phyloP scores from a whole-genome alignment of 2,329 filamentous ascomycete genomes.

The Microcyclospora tardicrescens region DNA sequence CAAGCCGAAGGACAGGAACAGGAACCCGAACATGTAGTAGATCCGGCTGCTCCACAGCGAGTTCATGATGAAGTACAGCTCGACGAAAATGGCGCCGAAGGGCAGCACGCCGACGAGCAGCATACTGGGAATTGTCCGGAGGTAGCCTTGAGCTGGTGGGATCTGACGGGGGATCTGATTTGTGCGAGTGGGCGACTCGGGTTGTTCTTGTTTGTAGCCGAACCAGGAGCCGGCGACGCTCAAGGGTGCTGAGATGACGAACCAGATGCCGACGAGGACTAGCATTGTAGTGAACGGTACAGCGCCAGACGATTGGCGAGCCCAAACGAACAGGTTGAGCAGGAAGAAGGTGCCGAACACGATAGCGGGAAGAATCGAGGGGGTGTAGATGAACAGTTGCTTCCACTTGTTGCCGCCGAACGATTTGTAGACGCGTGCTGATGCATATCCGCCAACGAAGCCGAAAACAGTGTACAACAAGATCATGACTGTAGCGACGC shows the following conservation, averaged over 20 bases:
- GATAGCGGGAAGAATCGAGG: constrained; percentile 69
- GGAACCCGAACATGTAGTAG: constrained; percentile 99
- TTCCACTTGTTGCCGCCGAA: constrained; percentile 92
- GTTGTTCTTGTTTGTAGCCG: constrained; percentile 59
- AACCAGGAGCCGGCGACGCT: constrained; percentile 86
- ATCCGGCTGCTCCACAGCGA: constrained; percentile 98
- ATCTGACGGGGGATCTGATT: constrained; percentile 98
- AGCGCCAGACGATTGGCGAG: constrained; percentile 78
- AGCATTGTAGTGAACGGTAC: constrained; percentile 97
- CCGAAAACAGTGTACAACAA: constrained; percentile 87
- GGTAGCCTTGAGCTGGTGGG: constrained; percentile 68
- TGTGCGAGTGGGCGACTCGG: constrained; percentile 74
- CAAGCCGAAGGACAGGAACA: constrained; percentile 92
- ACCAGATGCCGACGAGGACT: constrained; percentile 87
- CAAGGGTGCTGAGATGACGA: constrained; percentile 85
- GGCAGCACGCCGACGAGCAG: constrained; percentile 83
- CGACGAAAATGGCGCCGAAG: constrained; percentile 93
- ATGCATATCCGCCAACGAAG: constrained; percentile 82
- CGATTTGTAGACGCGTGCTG: constrained; percentile 84
- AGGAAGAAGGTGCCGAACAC: constrained; percentile 86
- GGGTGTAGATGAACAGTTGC: constrained; percentile 78
- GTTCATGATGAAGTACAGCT: constrained; percentile 98
- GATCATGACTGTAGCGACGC: constrained; percentile 83
- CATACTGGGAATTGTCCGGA: constrained; percentile 79
- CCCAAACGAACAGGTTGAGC: constrained; percentile 92